Percentiles rank a stretch among this genome's conserved stretches.
phyloP scores from a whole-genome alignment of 2,329 filamentous ascomycete genomes.

The Dactylellina cionopaga region DNA sequence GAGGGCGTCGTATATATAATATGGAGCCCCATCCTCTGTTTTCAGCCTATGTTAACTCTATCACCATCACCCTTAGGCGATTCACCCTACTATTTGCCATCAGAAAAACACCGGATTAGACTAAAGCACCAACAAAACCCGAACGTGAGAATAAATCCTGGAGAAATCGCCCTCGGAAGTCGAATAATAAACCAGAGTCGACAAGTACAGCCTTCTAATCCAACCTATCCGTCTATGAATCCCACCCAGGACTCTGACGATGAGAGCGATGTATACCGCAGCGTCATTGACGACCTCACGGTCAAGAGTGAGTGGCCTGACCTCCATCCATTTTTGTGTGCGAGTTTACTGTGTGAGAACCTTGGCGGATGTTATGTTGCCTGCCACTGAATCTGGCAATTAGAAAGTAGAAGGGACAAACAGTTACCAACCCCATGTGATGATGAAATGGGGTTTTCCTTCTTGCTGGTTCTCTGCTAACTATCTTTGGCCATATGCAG shows the following conservation, averaged over 20 bases:
- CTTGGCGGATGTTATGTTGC: slow-evolving; percentile 24
- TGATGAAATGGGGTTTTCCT: slow-evolving; percentile 7
- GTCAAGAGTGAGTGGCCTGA: slow-evolving; percentile 72
- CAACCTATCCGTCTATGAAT: slow-evolving; percentile 35
- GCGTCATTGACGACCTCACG: slow-evolving; percentile 87
- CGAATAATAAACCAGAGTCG: slow-evolving; percentile 35
- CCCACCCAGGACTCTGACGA: slow-evolving; percentile 49
- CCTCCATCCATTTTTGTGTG: slow-evolving; percentile 15
- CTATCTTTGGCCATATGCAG: slow-evolving; percentile 41
- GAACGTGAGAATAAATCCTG: slow-evolving; percentile 43
- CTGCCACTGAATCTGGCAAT: slow-evolving; percentile 39
- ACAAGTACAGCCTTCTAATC: slow-evolving; percentile 7
- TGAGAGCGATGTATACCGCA: slow-evolving; percentile 75
- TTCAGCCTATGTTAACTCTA: slow-evolving; percentile 38
- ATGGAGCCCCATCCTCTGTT: slow-evolving; percentile 39
- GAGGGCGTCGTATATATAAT: slow-evolving; percentile 51
- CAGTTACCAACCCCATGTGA: slow-evolving; percentile 22
- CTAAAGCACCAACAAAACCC: slow-evolving; percentile 49
- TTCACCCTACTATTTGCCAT: slow-evolving; percentile 59
- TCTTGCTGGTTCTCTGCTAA: slow-evolving; percentile 35
- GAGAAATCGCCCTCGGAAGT: slow-evolving; percentile 1
- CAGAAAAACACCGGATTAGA: slow-evolving; percentile 54
- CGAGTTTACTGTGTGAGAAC: background rate
- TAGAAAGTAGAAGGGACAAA: slow-evolving; percentile 23
- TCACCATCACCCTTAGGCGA: slow-evolving; percentile 59